Evolutionary conservation across 2,329 filamentous ascomycete species (phyloP), one percentile per base, ranked within the genome.

Genomic region (Hypoxylon sp.): DNA sequence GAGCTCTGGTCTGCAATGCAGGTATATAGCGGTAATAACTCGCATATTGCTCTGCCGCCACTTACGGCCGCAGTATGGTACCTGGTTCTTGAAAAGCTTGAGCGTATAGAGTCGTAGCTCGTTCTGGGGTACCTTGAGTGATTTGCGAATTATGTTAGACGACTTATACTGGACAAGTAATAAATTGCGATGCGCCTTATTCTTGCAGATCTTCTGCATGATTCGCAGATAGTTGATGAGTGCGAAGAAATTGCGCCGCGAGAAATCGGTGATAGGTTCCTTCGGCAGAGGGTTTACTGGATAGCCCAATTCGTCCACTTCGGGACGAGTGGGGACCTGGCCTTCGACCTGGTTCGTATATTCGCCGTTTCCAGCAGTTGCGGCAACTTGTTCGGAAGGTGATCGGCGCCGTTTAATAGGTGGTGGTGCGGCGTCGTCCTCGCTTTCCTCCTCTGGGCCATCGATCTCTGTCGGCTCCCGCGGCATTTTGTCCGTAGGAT

Each of bases 41-140:
- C 95, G 92, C 96, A 99, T 99, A 80, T 99, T 98, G 74, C 90
- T 91, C 82, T 98, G 96, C 13, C 96, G 91, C 96, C 96, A 99
- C 82, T 99, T 99, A 47, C 96, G 91, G 21, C 96, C 95, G 80
- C 95, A 98, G 84, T 97, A 99, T 0, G 96, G 96, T 3, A 99
- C 96, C 80, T 99, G 96, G 67, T 94, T 96, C 81, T 99, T 99
- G 89, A 98, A 98, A 0, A 99, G 87, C 81, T 99, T 99, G 73
- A 99, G 88, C 0, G 96, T 97, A 83, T 98, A 98, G 47, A 97
- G 89, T 5, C 96, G 90, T 44, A 99, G 86, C 75, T 93, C 88
- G 1, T 91, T 91, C 76, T 99, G 93, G 0, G 95, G 95, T 21
- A 98, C 92, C 73, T 96, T 95, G 15, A 99, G 88, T 5, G 92